Conservation (phyloP, 257 asterid species). For the Solanum boliviense region DNA sequence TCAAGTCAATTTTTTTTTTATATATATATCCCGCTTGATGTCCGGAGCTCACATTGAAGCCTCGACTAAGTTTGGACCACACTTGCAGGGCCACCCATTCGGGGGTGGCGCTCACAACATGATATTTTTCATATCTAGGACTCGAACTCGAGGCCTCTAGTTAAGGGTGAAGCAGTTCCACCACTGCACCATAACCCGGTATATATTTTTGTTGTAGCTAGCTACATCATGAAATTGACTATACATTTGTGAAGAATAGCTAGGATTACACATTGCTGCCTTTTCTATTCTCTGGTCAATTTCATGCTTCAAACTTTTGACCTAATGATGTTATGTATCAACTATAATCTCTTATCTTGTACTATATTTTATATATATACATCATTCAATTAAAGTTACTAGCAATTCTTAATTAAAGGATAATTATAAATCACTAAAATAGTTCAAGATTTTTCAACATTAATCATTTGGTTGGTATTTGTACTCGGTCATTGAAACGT, state of each 20-base stretch:
- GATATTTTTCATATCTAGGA: too few relatives aligned
- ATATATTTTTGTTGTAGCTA: neutral
- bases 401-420: neutral
- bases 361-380: neutral
- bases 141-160: too few relatives aligned
- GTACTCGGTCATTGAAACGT: neutral
- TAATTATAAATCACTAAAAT: neutral
- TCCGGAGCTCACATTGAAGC: too few relatives aligned
- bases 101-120: too few relatives aligned
- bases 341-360: neutral
- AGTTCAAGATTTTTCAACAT: neutral
- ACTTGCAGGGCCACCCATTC: too few relatives aligned
- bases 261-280: neutral
- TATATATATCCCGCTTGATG: too few relatives aligned
- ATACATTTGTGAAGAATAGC: neutral
- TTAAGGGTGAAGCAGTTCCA: too few relatives aligned
- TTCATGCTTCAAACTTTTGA: slow-evolving; percentile 1
- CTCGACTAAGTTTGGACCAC: too few relatives aligned
- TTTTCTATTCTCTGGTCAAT: neutral
- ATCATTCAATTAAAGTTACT: neutral
- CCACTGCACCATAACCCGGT: too few relatives aligned
- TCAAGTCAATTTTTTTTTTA: too few relatives aligned
- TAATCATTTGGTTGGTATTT: neutral
- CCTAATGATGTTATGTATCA: neutral
- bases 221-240: neutral